Conservation (phyloP, 2,329 filamentous ascomycete genomes). For the Xylariaceae sp. region DNA sequence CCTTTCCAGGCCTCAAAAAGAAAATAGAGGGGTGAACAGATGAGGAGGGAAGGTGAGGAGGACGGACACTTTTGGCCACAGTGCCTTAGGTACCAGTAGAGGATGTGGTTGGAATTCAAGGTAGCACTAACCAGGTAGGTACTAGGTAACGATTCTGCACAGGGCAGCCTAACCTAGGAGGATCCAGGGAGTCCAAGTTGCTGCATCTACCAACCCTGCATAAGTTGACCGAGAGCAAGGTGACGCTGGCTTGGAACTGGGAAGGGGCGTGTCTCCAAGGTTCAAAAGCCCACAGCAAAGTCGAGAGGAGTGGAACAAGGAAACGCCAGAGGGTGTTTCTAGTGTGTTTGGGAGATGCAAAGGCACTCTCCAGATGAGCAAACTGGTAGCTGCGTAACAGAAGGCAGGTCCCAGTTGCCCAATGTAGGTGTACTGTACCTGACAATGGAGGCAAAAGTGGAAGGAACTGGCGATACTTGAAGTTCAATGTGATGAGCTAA, state of each 20-base stretch:
- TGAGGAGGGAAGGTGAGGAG: neutral
- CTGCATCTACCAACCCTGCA: slow-evolving; percentile 9
- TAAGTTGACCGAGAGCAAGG: too few relatives aligned
- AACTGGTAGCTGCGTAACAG: too few relatives aligned
- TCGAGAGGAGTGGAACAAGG: neutral
- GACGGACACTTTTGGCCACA: slow-evolving; percentile 2
- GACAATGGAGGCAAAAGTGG: too few relatives aligned
- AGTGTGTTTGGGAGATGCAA: slow-evolving; percentile 10
- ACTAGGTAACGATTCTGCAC: slow-evolving; percentile 3
- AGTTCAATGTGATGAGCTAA: too few relatives aligned
- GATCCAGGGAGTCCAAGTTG: too few relatives aligned
- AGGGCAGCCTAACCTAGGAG: too few relatives aligned
- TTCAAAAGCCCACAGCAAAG: too few relatives aligned
- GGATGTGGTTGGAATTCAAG: slow-evolving; percentile 17
- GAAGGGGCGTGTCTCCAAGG: neutral
- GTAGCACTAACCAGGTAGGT: slow-evolving; percentile 13
- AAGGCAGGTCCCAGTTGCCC: too few relatives aligned
- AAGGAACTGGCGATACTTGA: too few relatives aligned
- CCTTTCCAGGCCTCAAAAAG: neutral
- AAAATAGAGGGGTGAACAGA: slow-evolving; percentile 1
- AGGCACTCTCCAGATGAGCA: too few relatives aligned
- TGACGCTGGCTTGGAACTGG: too few relatives aligned
- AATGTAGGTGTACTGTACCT: too few relatives aligned
- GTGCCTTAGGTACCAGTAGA: slow-evolving; percentile 1
- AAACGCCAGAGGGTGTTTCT: slow-evolving; percentile 11